Percentiles rank a stretch among this genome's conserved stretches.
phyloP scores from a whole-genome alignment of 2,329 filamentous ascomycete genomes.

The Colletotrichum chrysophilum region DNA sequence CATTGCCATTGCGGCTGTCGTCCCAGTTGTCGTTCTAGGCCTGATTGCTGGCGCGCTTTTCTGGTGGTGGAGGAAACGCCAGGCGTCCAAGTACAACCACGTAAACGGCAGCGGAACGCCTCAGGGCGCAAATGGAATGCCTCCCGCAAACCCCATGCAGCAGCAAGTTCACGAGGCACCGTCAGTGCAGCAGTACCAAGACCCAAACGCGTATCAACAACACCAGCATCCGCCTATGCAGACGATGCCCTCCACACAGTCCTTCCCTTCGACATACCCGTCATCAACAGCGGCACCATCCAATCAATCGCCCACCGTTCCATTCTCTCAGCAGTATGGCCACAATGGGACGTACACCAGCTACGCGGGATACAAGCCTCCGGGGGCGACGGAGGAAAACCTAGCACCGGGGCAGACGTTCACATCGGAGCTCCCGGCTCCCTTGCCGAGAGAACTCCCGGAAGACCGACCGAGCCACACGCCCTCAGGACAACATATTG shows the following conservation, averaged over 20 bases:
- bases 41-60: not conserved
- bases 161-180: not conserved
- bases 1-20: not conserved
- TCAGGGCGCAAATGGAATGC: not conserved
- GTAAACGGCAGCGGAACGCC: not conserved
- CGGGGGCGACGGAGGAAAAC: not conserved
- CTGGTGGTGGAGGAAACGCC: constrained; percentile 14
- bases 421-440: not conserved
- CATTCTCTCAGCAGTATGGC: not conserved
- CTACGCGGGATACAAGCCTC: constrained; percentile 1
- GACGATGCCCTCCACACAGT: not conserved
- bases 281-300: not conserved
- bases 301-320: not conserved
- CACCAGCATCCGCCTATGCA: not conserved
- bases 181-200: not conserved
- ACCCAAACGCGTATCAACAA: not conserved
- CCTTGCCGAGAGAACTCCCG: not conserved
- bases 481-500: not conserved
- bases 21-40: not conserved
- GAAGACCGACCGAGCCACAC: not conserved
- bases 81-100: not conserved
- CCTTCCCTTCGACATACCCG: not conserved
- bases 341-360: not conserved
- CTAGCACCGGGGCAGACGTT: not conserved
- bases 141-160: not conserved